These are phyloP conservation scores for Colletotrichum cuscutae DNA, from an alignment of 2,329 filamentous ascomycete genomes.

Conservation along the genomic window DNA sequence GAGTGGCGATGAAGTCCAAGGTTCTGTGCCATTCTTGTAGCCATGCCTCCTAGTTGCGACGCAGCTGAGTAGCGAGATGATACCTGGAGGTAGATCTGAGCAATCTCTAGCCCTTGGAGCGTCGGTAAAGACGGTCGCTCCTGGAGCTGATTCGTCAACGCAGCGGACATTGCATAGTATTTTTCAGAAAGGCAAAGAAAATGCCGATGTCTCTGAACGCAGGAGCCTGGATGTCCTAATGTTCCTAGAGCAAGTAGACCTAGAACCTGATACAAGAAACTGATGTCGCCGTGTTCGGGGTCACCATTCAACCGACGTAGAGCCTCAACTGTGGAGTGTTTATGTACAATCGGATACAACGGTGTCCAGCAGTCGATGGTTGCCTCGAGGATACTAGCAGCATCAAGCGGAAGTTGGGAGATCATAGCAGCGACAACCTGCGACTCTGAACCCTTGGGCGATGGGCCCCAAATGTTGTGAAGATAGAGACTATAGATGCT, in stretches of 20 bases:
- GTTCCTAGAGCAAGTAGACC: slow-evolving; percentile 37
- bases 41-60: slow-evolving; percentile 39
- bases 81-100: slow-evolving; percentile 40
- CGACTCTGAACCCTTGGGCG: neutral
- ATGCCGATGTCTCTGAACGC: slow-evolving; percentile 34
- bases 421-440: slow-evolving; percentile 24
- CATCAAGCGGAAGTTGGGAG: slow-evolving; percentile 29
- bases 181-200: slow-evolving; percentile 38
- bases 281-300: slow-evolving; percentile 3
- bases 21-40: slow-evolving; percentile 39
- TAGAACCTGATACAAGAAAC: slow-evolving; percentile 36
- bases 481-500: slow-evolving; percentile 39
- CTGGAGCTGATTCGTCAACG: slow-evolving; percentile 34
- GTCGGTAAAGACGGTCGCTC: slow-evolving; percentile 36
- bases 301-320: slow-evolving; percentile 4
- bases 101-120: slow-evolving; percentile 38
- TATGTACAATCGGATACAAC: slow-evolving; percentile 36
- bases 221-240: slow-evolving; percentile 30
- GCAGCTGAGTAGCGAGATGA: slow-evolving; percentile 37
- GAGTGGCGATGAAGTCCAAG: slow-evolving; percentile 41
- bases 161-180: slow-evolving; percentile 35
- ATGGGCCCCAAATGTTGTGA: slow-evolving; percentile 36
- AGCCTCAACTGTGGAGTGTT: slow-evolving; percentile 34
- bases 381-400: slow-evolving; percentile 31
- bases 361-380: slow-evolving; percentile 37